Percentiles rank a stretch among this genome's conserved stretches.
Conservation (phyloP, 1,139 yeast species). For the Yamadazyma triangularis region DNA sequence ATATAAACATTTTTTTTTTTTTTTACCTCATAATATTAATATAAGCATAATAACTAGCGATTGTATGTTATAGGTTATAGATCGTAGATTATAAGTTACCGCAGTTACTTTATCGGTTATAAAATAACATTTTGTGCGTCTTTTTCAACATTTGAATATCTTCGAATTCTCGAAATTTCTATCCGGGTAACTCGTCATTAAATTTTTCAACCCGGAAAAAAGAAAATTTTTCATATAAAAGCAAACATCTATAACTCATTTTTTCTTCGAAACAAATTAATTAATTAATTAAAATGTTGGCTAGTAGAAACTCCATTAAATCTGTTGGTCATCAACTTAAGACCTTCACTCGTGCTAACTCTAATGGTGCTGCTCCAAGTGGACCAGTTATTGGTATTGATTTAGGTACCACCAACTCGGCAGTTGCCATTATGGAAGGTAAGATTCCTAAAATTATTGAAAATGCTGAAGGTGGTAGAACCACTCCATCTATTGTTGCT, state of each 20-base stretch:
- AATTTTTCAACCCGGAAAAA: slow-evolving; percentile 1
- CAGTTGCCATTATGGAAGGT: slow-evolving; percentile 91
- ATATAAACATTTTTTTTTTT: too few species aligned
- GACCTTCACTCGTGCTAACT: slow-evolving; percentile 48
- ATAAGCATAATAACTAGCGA: too few species aligned
- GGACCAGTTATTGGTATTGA: slow-evolving; percentile 97
- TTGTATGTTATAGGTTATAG: too few species aligned
- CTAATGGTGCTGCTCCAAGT: slow-evolving; percentile 48
- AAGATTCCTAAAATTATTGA: slow-evolving; percentile 93
- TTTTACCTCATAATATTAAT: too few species aligned
- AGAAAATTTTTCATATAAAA: neutral
- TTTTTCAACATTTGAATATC: too few species aligned
- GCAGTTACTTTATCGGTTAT: too few species aligned
- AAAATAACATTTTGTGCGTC: too few species aligned
- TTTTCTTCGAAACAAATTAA: slow-evolving; percentile 6
- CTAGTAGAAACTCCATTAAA: slow-evolving; percentile 42
- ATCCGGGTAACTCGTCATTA: slow-evolving; percentile 21
- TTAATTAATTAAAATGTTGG: slow-evolving; percentile 27
- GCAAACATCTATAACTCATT: too few species aligned
- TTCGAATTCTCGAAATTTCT: slow-evolving; percentile 15
- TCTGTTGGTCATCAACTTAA: slow-evolving; percentile 43
- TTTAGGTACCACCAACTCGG: slow-evolving; percentile 98
- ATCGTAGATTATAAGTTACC: too few species aligned
- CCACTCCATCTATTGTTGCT: slow-evolving; percentile 98
- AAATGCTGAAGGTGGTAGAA: slow-evolving; percentile 98